A percentile compares a stretch with the other conserved stretches of the same genome.
These are phyloP conservation scores for Suillus brevipes DNA, from an alignment of 768 basidiomycete genomes.

Conservation along the genomic window DNA sequence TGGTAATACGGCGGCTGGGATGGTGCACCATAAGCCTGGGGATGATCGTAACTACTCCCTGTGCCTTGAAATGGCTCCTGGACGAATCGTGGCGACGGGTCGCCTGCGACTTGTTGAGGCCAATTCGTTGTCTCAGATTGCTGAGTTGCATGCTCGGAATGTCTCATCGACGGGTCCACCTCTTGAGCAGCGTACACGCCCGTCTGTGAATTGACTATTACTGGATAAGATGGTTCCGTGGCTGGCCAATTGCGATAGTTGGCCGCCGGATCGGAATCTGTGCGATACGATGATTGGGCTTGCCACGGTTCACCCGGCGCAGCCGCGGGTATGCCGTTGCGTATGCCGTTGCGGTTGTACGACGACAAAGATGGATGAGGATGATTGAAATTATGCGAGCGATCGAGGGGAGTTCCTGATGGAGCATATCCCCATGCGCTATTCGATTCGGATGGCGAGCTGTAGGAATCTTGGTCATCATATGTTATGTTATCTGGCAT, in stretches of 20 bases:
- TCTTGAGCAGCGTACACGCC: conserved; percentile 28
- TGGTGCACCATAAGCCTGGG: conserved; percentile 24
- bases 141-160: conserved; percentile 33
- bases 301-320: conserved; percentile 25
- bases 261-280: conserved; percentile 29
- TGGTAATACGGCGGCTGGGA: conserved; percentile 34
- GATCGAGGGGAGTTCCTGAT: conserved; percentile 34
- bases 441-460: conserved; percentile 43
- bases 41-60: conserved; percentile 21
- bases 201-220: conserved; percentile 27
- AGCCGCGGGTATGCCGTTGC: conserved; percentile 22
- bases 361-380: conserved; percentile 52
- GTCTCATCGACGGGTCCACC: conserved; percentile 43
- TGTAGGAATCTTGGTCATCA: conserved; percentile 42
- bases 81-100: conserved; percentile 18
- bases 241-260: conserved; percentile 54
- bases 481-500: conserved; percentile 43
- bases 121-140: conserved; percentile 37
- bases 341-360: conserved; percentile 41
- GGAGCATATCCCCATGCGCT: conserved; percentile 58
- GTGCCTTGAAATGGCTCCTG: conserved; percentile 27
- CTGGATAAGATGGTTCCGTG: conserved; percentile 38
- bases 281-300: conserved; percentile 25
- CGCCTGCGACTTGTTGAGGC: conserved; percentile 20
- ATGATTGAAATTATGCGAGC: conserved; percentile 42